Conservation (phyloP, 2,329 filamentous ascomycete species). For the Didymellaceae sp. region DNA sequence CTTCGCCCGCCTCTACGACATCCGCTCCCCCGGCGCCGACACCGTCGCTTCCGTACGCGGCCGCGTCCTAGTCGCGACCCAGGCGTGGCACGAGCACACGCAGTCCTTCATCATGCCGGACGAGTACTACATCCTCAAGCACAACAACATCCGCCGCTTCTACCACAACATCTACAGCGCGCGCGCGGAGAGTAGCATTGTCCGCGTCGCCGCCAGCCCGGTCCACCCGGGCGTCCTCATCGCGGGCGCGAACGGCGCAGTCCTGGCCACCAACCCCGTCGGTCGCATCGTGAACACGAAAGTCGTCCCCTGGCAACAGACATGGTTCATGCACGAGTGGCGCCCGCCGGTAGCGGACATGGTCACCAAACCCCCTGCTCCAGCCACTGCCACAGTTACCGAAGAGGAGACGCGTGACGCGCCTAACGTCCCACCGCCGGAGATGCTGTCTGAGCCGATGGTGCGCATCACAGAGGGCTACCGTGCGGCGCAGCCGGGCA, state of each 20-base stretch:
- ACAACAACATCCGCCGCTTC: constrained; percentile 60
- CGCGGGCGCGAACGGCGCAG: constrained; percentile 60
- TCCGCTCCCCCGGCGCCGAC: constrained; percentile 56
- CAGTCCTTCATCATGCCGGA: constrained; percentile 62
- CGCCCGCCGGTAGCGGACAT: constrained; percentile 32
- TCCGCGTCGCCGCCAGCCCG: constrained; percentile 56
- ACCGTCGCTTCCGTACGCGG: constrained; percentile 55
- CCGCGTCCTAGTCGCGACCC: constrained; percentile 56
- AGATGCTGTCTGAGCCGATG: constrained; percentile 35
- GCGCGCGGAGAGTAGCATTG: constrained; percentile 47
- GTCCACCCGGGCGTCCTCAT: constrained; percentile 63
- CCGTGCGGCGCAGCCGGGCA: constrained; percentile 39
- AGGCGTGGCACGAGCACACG: constrained; percentile 63
- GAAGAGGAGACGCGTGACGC: neutral
- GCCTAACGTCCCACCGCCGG: constrained; percentile 14
- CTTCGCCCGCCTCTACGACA: constrained; percentile 61
- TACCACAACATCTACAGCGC: constrained; percentile 53
- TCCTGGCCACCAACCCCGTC: constrained; percentile 60
- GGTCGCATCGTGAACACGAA: constrained; percentile 59
- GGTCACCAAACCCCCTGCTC: constrained; percentile 1
- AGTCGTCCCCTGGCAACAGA: constrained; percentile 59
- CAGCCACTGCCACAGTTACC: neutral
- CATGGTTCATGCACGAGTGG: constrained; percentile 67
- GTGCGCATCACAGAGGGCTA: constrained; percentile 53
- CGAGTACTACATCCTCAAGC: constrained; percentile 59